Percentiles rank a stretch among this genome's conserved stretches.
phyloP scores from a whole-genome alignment of 495 filamentous ascomycete species.

The Penicillium fimorum region DNA sequence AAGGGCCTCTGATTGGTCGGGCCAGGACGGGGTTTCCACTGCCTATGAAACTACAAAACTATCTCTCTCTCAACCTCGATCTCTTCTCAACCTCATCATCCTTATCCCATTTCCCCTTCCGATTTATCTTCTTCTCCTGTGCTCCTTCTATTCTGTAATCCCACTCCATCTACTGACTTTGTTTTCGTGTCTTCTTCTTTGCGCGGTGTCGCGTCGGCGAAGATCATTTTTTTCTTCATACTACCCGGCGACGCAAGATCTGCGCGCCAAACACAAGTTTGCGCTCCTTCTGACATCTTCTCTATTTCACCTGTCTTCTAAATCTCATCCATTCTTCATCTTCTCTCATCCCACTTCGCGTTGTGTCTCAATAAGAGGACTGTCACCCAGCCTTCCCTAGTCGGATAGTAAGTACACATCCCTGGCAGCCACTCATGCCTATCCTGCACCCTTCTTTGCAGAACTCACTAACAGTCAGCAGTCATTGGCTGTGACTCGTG shows the following conservation, averaged over 20 bases:
- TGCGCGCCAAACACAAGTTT: slow-evolving; percentile 14
- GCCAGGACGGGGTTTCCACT: slow-evolving; percentile 16
- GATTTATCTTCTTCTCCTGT: slow-evolving; percentile 27
- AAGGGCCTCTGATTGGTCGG: slow-evolving; percentile 20
- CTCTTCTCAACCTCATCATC: slow-evolving; percentile 18
- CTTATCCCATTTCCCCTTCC: slow-evolving; percentile 2
- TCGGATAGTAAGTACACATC: slow-evolving; percentile 34
- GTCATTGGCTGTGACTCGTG: slow-evolving; percentile 4
- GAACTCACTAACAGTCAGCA: slow-evolving; percentile 7
- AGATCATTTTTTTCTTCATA: slow-evolving; percentile 13
- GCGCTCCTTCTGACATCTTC: slow-evolving; percentile 4
- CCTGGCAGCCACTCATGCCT: slow-evolving; percentile 38
- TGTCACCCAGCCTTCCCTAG: slow-evolving; percentile 15
- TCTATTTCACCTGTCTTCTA: slow-evolving; percentile 1
- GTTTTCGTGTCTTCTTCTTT: slow-evolving; percentile 10
- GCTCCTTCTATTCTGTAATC: slow-evolving; percentile 4
- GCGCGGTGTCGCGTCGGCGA: slow-evolving; percentile 9
- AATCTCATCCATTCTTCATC: not conserved
- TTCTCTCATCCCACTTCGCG: slow-evolving; percentile 4
- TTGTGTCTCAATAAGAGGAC: slow-evolving; percentile 12
- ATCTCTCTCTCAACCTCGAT: slow-evolving; percentile 22
- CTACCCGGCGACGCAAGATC: slow-evolving; percentile 14
- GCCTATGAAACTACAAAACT: slow-evolving; percentile 27
- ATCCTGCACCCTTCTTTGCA: slow-evolving; percentile 17
- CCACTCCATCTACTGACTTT: not conserved